Conservation (phyloP, 441 rosid species). For the Eutrema salsugineum region DNA sequence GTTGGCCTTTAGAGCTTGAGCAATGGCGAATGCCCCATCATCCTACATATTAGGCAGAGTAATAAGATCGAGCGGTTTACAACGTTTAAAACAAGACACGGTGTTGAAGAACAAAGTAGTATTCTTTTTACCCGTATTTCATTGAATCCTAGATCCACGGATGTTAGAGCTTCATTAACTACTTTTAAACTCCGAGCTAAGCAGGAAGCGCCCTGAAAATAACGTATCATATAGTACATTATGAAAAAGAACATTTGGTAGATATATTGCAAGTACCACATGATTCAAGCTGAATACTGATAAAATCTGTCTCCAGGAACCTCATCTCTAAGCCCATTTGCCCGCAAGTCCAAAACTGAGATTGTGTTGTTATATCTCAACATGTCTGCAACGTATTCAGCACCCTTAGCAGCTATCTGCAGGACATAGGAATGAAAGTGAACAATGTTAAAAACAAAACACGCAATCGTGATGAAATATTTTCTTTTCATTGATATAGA, state of each 20-base stretch:
- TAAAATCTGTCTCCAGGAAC: constrained; percentile 36
- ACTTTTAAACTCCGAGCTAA: constrained; percentile 95
- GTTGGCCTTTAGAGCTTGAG: constrained; percentile 89
- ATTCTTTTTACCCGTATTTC: constrained; percentile 68
- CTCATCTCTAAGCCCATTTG: constrained; percentile 91
- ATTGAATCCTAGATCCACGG: constrained; percentile 87
- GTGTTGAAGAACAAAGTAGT: not conserved
- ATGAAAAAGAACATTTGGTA: not conserved
- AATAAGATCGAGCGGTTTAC: not conserved
- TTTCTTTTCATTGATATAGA: not conserved
- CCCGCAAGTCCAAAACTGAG: constrained; percentile 82
- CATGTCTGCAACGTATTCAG: constrained; percentile 80
- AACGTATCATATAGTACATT: not conserved
- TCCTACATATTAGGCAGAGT: constrained; percentile 43
- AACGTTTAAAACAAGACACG: not conserved
- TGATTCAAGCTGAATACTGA: not conserved
- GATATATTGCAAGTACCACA: not conserved
- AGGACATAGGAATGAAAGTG: constrained; percentile 1
- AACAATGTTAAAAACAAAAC: not conserved
- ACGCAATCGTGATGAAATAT: not conserved
- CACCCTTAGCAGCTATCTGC: constrained; percentile 92
- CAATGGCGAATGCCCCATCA: constrained; percentile 93
- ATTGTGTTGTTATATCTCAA: constrained; percentile 84
- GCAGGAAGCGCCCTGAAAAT: constrained; percentile 71
- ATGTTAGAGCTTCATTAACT: constrained; percentile 85